Conservation (phyloP, 1,284 basidiomycete species). For the Caloboletus firmus region DNA sequence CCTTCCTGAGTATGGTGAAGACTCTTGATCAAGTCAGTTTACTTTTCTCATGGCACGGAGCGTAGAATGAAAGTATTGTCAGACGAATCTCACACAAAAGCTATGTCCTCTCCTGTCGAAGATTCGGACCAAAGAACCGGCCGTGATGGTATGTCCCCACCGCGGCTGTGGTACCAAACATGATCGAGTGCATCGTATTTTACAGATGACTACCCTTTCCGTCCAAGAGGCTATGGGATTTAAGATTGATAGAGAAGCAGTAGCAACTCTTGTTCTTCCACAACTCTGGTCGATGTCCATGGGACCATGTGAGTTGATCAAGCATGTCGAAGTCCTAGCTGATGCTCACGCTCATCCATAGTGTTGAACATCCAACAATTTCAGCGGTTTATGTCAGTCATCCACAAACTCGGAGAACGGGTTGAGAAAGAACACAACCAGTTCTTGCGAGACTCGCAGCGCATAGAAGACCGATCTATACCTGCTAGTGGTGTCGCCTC, state of each 20-base stretch:
- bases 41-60: not conserved
- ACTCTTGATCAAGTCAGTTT: conserved; percentile 82
- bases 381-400: conserved; percentile 82
- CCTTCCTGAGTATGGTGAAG: conserved; percentile 91
- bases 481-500: conserved; percentile 37
- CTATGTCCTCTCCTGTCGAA: conserved; percentile 91
- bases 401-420: conserved; percentile 70
- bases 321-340: not conserved
- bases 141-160: conserved; percentile 70
- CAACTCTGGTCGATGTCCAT: conserved; percentile 97
- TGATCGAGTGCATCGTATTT: conserved; percentile 1
- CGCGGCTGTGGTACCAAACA: not conserved
- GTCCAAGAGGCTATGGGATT: conserved; percentile 97
- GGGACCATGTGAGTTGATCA: conserved; percentile 74
- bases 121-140: conserved; percentile 93
- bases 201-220: conserved; percentile 84
- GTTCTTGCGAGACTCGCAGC: conserved; percentile 79
- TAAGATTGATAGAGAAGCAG: conserved; percentile 93
- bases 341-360: conserved; percentile 31
- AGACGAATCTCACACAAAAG: conserved; percentile 89
- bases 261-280: conserved; percentile 90
- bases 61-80: conserved; percentile 14
- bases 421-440: conserved; percentile 87
- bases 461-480: conserved; percentile 75
- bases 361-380: conserved; percentile 92